Conservation (phyloP, 768 basidiomycete genomes). For the Mycena alexandri region DNA sequence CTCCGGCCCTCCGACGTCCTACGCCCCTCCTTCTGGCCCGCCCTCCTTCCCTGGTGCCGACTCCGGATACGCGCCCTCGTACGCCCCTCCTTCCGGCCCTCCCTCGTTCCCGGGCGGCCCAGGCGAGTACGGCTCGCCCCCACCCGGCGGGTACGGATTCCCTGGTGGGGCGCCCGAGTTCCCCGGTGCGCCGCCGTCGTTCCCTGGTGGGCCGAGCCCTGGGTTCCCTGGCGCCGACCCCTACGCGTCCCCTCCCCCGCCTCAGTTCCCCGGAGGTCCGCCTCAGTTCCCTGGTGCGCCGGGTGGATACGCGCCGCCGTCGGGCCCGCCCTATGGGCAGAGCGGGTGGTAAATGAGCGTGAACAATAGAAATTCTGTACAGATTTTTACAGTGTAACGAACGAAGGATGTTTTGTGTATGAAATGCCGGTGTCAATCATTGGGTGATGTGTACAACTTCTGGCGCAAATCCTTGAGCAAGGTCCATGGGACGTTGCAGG, state of each 20-base stretch:
- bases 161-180: conserved; percentile 37
- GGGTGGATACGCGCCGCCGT: conserved; percentile 26
- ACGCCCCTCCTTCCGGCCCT: conserved; percentile 44
- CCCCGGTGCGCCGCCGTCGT: conserved; percentile 37
- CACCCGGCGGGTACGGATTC: conserved; percentile 15
- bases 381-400: neutral
- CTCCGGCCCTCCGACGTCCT: conserved; percentile 42
- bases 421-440: no score
- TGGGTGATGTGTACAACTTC: no score
- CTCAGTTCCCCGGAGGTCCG: conserved; percentile 26
- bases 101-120: conserved; percentile 48
- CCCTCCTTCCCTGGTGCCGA: conserved; percentile 43
- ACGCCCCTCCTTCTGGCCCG: conserved; percentile 46
- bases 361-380: conserved; percentile 7
- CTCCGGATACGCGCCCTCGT: conserved; percentile 51
- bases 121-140: conserved; percentile 22
- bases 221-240: conserved; percentile 49
- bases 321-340: conserved; percentile 33
- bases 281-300: conserved; percentile 30
- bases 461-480: no score
- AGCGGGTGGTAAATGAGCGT: conserved; percentile 22
- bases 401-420: neutral
- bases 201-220: conserved; percentile 43
- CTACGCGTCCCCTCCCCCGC: conserved; percentile 36
- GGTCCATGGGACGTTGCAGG: no score